Percentiles rank a stretch among this genome's conserved stretches.
Conservation (phyloP, 129 eudicot species). For the Pseudognaphalium luteoalbum region DNA sequence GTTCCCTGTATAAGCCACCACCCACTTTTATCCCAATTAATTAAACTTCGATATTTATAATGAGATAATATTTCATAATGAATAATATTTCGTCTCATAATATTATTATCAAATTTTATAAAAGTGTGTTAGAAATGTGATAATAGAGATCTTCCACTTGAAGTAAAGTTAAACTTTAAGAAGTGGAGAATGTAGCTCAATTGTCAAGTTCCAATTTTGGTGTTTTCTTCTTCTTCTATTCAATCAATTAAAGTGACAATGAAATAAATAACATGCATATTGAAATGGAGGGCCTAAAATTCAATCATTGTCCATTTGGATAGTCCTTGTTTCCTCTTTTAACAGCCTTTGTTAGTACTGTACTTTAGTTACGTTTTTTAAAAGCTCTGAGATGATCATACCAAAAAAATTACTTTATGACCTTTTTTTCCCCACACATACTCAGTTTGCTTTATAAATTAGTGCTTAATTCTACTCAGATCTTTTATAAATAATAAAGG, state of each 20-base stretch:
- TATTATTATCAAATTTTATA: too few species aligned
- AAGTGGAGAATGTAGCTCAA: slow-evolving; percentile 38
- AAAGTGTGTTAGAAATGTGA: neutral
- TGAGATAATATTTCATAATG: too few species aligned
- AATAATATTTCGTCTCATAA: too few species aligned
- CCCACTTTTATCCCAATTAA: too few species aligned
- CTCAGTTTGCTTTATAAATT: too few species aligned
- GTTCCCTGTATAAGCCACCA: too few species aligned
- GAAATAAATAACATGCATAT: slow-evolving; percentile 25
- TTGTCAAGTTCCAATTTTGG: slow-evolving; percentile 30
- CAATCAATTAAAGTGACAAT: slow-evolving; percentile 28
- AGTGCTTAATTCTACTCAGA: too few species aligned
- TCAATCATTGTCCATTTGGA: slow-evolving; percentile 23
- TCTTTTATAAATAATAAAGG: too few species aligned
- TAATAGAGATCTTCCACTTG: slow-evolving; percentile 12
- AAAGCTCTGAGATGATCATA: too few species aligned
- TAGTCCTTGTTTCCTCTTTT: slow-evolving; percentile 15
- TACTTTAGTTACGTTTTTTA: neutral
- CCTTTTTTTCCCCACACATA: too few species aligned
- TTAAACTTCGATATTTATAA: too few species aligned
- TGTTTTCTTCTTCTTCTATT: neutral
- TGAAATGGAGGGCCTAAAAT: slow-evolving; percentile 1
- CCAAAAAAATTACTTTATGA: too few species aligned
- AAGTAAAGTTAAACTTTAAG: slow-evolving; percentile 27
- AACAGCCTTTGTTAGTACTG: neutral